Conservation (phyloP, 2,329 filamentous ascomycete species). For the Pseudogymnoascus sp. region DNA sequence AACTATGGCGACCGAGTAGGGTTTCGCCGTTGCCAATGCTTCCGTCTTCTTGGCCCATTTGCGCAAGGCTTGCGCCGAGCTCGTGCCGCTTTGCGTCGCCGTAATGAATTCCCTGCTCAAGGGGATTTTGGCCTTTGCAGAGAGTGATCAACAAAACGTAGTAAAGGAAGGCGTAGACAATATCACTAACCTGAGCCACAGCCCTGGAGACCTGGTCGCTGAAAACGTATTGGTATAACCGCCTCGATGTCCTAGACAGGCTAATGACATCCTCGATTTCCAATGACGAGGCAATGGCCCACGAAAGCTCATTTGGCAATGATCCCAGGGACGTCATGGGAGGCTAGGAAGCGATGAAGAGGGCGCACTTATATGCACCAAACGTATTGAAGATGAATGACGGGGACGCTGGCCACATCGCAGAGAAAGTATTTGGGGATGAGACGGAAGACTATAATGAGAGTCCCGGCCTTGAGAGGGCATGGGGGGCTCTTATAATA, state of each 20-base stretch:
- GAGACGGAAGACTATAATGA: background rate
- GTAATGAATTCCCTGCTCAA: constrained; percentile 22
- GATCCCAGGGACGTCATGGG: constrained; percentile 15
- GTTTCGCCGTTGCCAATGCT: constrained; percentile 53
- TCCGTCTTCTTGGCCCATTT: constrained; percentile 52
- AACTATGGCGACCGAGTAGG: constrained; percentile 54
- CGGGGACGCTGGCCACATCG: background rate
- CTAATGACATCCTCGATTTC: constrained; percentile 27
- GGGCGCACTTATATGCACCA: background rate
- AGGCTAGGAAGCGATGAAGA: background rate
- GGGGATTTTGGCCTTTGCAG: constrained; percentile 19
- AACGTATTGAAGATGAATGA: background rate
- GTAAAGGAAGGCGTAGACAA: background rate
- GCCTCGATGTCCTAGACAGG: constrained; percentile 22
- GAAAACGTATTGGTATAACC: constrained; percentile 21
- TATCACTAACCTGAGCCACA: constrained; percentile 22
- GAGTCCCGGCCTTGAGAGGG: background rate
- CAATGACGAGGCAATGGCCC: constrained; percentile 22
- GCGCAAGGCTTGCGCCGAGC: constrained; percentile 49
- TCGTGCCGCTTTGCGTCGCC: constrained; percentile 14
- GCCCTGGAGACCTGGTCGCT: constrained; percentile 26
- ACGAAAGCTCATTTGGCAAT: constrained; percentile 28
- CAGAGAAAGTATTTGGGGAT: background rate
- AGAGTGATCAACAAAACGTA: constrained; percentile 13
- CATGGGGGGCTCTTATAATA: background rate